These are phyloP conservation scores for Physcomitrellopsis africana DNA, from an alignment of 225 moss, liverwort and hornwort species.

Conservation along the genomic window DNA sequence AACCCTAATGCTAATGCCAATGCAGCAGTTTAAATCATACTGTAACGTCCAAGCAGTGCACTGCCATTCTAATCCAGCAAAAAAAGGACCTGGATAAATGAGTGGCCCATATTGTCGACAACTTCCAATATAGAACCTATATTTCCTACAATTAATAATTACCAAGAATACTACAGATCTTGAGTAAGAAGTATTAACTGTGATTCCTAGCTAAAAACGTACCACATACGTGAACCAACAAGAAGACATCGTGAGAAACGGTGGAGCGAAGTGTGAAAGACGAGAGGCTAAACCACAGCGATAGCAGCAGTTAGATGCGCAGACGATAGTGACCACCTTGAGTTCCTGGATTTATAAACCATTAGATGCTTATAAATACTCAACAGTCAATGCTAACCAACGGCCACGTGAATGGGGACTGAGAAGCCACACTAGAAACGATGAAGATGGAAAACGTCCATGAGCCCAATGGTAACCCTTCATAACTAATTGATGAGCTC, in stretches of 20 bases:
- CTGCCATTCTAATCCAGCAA: background rate
- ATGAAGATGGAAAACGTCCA: background rate
- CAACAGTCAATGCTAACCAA: background rate
- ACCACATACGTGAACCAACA: too few relatives aligned
- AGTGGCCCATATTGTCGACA: conserved; percentile 60
- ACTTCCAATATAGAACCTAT: conserved; percentile 70
- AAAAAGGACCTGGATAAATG: conserved; percentile 55
- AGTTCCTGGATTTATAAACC: too few relatives aligned
- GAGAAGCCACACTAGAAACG: background rate
- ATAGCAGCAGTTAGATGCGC: too few relatives aligned
- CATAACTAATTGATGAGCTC: conserved; percentile 87
- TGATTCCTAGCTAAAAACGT: too few relatives aligned
- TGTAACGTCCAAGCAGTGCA: too few relatives aligned
- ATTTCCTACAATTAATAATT: conserved; percentile 39
- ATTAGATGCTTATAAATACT: background rate
- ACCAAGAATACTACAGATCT: background rate
- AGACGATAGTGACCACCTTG: too few relatives aligned
- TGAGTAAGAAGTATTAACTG: too few relatives aligned
- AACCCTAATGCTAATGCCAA: too few relatives aligned
- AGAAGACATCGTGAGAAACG: too few relatives aligned
- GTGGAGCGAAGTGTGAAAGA: too few relatives aligned
- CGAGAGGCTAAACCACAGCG: too few relatives aligned
- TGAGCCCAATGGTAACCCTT: conserved; percentile 82
- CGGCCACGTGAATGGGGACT: background rate
- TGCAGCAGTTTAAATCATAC: too few relatives aligned